phyloP scores from a whole-genome alignment of 495 filamentous ascomycete species.

The Aspergillus sclerotiicarbonarius region DNA sequence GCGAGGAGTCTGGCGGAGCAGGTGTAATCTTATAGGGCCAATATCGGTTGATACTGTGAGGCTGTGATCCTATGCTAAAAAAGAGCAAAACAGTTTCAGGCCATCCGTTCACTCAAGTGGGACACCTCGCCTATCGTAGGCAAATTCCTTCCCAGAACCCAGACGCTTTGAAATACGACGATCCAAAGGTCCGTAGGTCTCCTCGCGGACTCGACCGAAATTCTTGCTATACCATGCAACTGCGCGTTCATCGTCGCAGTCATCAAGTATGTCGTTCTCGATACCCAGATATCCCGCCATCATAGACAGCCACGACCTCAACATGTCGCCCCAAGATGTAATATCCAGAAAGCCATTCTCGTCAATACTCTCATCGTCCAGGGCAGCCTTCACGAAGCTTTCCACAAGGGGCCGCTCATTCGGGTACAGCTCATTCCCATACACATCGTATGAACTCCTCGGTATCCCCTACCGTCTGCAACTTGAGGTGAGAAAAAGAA shows the following conservation, averaged over 20 bases:
- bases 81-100: too few relatives aligned
- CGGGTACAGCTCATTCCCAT: slow-evolving; percentile 20
- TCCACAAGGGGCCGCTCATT: slow-evolving; percentile 6
- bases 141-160: slow-evolving; percentile 7
- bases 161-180: slow-evolving; percentile 12
- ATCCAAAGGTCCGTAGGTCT: slow-evolving; percentile 7
- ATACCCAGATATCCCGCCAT: slow-evolving; percentile 5
- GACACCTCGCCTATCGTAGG: not conserved
- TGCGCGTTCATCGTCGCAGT: not conserved
- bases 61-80: too few relatives aligned
- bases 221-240: slow-evolving; percentile 10
- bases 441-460: slow-evolving; percentile 11
- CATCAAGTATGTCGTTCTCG: slow-evolving; percentile 4
- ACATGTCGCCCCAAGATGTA: slow-evolving; percentile 8
- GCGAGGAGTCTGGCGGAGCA: not conserved
- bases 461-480: slow-evolving; percentile 3
- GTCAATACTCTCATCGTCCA: slow-evolving; percentile 5
- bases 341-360: not conserved
- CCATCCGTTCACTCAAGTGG: too few relatives aligned
- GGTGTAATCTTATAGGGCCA: too few relatives aligned
- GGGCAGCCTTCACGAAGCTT: slow-evolving; percentile 2
- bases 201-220: slow-evolving; percentile 12
- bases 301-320: slow-evolving; percentile 3
- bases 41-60: too few relatives aligned
- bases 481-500: slow-evolving; percentile 13